Conservation (phyloP, 495 filamentous ascomycete genomes). For the Echria macrotheca region DNA sequence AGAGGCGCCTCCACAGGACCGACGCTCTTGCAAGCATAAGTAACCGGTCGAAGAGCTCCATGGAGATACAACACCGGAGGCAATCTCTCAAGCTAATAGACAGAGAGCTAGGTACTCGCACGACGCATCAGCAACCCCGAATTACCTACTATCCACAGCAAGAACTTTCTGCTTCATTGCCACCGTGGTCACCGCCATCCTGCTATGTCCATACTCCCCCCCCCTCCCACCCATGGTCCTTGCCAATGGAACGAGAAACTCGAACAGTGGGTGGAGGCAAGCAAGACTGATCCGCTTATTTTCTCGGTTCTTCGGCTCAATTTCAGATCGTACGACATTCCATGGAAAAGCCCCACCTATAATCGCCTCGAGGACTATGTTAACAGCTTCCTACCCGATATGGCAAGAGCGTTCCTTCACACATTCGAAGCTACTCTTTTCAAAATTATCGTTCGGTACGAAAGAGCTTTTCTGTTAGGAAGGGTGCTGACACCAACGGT, state of each 20-base stretch:
- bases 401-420: neutral
- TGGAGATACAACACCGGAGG: neutral
- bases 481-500: neutral
- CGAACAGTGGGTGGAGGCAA: neutral
- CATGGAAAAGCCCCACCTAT: neutral
- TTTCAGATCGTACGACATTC: neutral
- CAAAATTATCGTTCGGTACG: neutral
- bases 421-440: neutral
- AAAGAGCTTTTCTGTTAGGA: neutral
- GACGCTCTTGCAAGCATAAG: neutral
- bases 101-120: neutral
- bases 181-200: neutral
- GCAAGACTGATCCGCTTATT: neutral
- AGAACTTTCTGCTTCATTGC: neutral
- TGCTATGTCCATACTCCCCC: neutral
- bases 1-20: neutral
- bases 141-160: neutral
- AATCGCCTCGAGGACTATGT: neutral
- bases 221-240: neutral
- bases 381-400: neutral
- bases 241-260: neutral
- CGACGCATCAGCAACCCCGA: neutral
- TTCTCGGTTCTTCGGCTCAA: neutral
- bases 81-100: neutral
- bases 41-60: neutral